A percentile compares a stretch with the other conserved stretches of the same genome.
Evolutionary conservation across 176 grass and related monocot species (phyloP).

Genomic region (Aegilops bicornis): DNA sequence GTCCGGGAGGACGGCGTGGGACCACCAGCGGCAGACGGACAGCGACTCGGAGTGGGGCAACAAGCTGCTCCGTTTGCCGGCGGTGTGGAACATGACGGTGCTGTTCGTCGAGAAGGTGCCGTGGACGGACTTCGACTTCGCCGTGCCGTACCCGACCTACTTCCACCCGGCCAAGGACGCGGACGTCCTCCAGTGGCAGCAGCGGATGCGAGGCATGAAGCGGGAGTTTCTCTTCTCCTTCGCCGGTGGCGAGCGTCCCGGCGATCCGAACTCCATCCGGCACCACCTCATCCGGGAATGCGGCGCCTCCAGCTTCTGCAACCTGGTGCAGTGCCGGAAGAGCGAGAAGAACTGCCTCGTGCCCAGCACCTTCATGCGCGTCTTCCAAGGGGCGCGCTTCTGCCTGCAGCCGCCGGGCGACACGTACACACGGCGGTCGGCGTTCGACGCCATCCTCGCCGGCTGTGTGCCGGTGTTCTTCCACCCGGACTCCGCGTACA

Average conservation of each 20-base stretch:
- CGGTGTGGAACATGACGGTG: constrained; percentile 76
- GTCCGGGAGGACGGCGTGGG: constrained; percentile 57
- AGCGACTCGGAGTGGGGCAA: constrained; percentile 63
- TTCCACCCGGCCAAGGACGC: constrained; percentile 69
- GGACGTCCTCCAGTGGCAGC: constrained; percentile 57
- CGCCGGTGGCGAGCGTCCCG: constrained; percentile 55
- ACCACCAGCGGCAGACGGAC: constrained; percentile 52
- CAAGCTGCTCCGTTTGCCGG: constrained; percentile 65
- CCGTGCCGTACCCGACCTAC: constrained; percentile 74
- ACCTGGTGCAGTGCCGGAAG: constrained; percentile 55
- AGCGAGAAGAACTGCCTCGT: constrained; percentile 37
- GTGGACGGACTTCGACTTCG: constrained; percentile 51
- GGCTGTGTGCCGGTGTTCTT: constrained; percentile 91
- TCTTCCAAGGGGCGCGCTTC: constrained; percentile 71
- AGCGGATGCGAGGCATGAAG: constrained; percentile 42
- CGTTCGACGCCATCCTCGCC: constrained; percentile 76
- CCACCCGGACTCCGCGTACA: constrained; percentile 47
- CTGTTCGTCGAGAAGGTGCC: constrained; percentile 70
- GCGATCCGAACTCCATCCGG: constrained; percentile 56
- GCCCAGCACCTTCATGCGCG: constrained; percentile 59
- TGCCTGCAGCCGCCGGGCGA: constrained; percentile 77
- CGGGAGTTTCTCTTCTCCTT: constrained; percentile 62
- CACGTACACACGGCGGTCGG: constrained; percentile 59
- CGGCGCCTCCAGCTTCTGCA: constrained; percentile 40
- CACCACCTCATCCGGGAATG: constrained; percentile 70